Percentiles rank a stretch among this genome's conserved stretches.
Conservation (phyloP, 2,329 filamentous ascomycete genomes). For the Mollisia scopiformis region DNA sequence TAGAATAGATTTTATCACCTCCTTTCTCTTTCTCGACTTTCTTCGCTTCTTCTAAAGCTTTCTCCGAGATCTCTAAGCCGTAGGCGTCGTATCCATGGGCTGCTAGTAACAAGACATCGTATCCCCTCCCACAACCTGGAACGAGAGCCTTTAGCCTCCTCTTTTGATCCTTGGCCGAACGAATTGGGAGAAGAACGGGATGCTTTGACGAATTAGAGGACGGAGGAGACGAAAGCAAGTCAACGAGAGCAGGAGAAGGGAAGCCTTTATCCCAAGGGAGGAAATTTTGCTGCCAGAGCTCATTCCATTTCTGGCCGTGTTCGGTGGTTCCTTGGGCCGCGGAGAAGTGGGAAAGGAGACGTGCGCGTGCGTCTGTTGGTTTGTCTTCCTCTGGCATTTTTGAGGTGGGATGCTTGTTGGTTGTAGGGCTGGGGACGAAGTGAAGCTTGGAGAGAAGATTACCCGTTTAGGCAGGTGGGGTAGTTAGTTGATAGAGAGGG, state of each 20-base stretch:
- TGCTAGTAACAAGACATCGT: conserved; percentile 77
- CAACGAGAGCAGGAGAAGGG: conserved; percentile 56
- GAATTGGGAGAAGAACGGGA: conserved; percentile 44
- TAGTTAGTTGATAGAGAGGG: background rate
- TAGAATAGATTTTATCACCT: conserved; percentile 46
- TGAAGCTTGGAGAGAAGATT: background rate
- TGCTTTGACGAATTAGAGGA: conserved; percentile 41
- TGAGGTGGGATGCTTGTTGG: background rate
- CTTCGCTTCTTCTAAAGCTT: conserved; percentile 20
- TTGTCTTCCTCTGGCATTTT: conserved; percentile 13
- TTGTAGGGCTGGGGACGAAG: background rate
- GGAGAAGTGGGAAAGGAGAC: conserved; percentile 32
- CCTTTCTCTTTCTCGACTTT: conserved; percentile 26
- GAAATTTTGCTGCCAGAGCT: conserved; percentile 47
- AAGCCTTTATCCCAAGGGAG: conserved; percentile 61
- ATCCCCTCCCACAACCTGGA: conserved; percentile 80
- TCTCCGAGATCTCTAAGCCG: conserved; percentile 62
- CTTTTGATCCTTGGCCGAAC: conserved; percentile 20
- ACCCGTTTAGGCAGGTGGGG: background rate
- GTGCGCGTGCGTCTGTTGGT: conserved; percentile 27
- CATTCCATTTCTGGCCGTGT: conserved; percentile 46
- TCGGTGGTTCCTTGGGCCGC: conserved; percentile 13
- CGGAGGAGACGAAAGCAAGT: conserved; percentile 50
- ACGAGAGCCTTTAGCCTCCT: conserved; percentile 64
- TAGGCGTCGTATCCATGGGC: conserved; percentile 77